A percentile compares a stretch with the other conserved stretches of the same genome.
Evolutionary conservation across 331 rosid genomes (phyloP).

Genomic region (Acacia pycnantha): DNA sequence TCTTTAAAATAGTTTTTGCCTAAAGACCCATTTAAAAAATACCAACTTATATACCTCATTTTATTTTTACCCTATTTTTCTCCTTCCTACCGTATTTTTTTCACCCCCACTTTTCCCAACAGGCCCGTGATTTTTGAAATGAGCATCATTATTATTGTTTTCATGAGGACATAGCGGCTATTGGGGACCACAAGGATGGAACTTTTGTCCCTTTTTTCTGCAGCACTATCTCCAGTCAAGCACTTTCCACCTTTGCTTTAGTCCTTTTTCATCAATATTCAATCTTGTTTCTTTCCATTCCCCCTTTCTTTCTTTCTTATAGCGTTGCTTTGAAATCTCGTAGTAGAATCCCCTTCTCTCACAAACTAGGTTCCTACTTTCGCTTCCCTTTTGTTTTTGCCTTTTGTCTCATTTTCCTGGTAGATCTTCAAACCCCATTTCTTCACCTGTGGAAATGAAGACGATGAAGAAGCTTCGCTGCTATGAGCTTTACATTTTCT

Average conservation of each 20-base stretch:
- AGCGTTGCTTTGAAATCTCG: background rate
- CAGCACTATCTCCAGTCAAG: slow-evolving; percentile 33
- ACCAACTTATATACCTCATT: too few relatives aligned
- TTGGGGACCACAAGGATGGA: slow-evolving; percentile 50
- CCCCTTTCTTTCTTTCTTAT: background rate
- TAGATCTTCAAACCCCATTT: slow-evolving; percentile 31
- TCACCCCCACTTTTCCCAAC: too few relatives aligned
- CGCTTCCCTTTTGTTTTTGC: background rate
- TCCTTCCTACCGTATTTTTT: too few relatives aligned
- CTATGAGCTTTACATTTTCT: slow-evolving; percentile 35
- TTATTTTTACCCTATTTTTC: too few relatives aligned
- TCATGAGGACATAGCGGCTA: slow-evolving; percentile 40
- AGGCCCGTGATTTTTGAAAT: slow-evolving; percentile 15
- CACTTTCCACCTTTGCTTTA: slow-evolving; percentile 30
- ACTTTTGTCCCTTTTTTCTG: slow-evolving; percentile 43
- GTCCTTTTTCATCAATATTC: slow-evolving; percentile 16
- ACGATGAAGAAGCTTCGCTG: slow-evolving; percentile 50
- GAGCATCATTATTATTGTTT: background rate
- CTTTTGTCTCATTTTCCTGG: slow-evolving; percentile 21
- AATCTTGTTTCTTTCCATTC: background rate
- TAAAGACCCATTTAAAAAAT: too few relatives aligned
- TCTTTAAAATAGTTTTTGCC: too few relatives aligned
- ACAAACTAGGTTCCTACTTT: slow-evolving; percentile 13
- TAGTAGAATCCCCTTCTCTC: slow-evolving; percentile 15
- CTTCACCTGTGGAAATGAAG: slow-evolving; percentile 24